These are phyloP conservation scores for Colletotrichum destructivum DNA, from an alignment of 2,329 filamentous ascomycete species.

Conservation along the genomic window DNA sequence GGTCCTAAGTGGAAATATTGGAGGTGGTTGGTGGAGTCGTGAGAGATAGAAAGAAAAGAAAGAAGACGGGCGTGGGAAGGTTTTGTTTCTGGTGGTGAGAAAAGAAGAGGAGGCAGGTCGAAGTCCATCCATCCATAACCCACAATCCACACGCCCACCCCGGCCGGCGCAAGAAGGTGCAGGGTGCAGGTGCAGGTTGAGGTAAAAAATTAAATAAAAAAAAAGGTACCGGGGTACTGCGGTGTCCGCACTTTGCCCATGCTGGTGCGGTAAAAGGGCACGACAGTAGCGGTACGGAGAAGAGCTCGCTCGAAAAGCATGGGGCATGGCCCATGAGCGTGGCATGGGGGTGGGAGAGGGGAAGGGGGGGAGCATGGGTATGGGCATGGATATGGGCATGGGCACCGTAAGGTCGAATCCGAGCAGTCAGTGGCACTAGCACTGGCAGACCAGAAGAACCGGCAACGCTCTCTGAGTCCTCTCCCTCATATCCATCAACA, in stretches of 20 bases:
- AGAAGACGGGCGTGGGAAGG: constrained; percentile 43
- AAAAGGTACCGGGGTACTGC: constrained; percentile 35
- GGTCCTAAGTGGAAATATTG: constrained; percentile 42
- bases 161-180: constrained; percentile 34
- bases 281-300: constrained; percentile 32
- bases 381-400: constrained; percentile 7
- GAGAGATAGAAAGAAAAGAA: constrained; percentile 51
- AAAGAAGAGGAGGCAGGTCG: constrained; percentile 44
- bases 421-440: constrained; percentile 2
- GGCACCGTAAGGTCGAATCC: constrained; percentile 23
- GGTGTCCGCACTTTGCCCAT: constrained; percentile 32
- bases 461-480: not conserved
- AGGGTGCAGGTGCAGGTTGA: constrained; percentile 26
- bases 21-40: constrained; percentile 55
- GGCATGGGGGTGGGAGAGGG: not conserved
- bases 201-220: constrained; percentile 1
- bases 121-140: constrained; percentile 36
- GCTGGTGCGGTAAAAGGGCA: constrained; percentile 16
- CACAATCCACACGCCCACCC: constrained; percentile 30
- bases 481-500: not conserved
- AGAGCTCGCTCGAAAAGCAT: constrained; percentile 21
- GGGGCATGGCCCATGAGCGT: constrained; percentile 18
- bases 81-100: constrained; percentile 46
- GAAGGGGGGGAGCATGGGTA: not conserved
- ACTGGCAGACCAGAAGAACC: not conserved